Base-by-base conservation (phyloP, 306 rosid genomes). In the Ochetophila trinervis region DNA sequence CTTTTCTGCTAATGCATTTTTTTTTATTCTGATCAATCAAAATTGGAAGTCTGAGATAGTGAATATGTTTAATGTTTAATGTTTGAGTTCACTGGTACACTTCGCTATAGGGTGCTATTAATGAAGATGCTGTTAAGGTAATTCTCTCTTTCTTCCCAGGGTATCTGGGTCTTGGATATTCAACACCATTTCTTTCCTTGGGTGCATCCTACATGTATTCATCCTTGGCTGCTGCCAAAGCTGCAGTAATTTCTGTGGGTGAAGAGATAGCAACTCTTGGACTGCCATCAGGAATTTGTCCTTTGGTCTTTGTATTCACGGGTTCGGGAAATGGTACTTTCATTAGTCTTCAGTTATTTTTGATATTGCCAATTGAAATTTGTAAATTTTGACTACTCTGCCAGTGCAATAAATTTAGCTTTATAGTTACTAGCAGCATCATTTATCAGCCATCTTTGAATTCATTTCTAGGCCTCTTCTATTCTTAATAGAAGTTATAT, bases 121-220 rank as follows among this genome's bases (percentile, higher is more conserved):
- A 4, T 40, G 45, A 40, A 40, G 12, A 40, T 40, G 1, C 45
- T 40, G 57, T 35, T 49, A 4, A 20, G 21, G 22, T 50, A 5
- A 40, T 6, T 16, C 3, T 20, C 22, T 45, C 40, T 34, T 35
- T 27, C 55, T 4, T 60, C 32, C 83, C 54, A 90, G 95, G 92
- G 53, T 85, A 82, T 72, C 71, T 90, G 32, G 82, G 88, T 80
- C 92, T 85, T 60, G 97, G 97, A 78, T 85, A 81, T 70, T 90
- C 95, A 45, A 90, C 97, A 20, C 97, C 91, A 47, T 90, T 90
- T 66, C 79, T 90, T 50, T 90, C 95, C 37, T 76, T 90, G 63
- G 92, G 95, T 75, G 73, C 89, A 72, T 86, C 97, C 14, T 84
- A 90, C 79, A 90, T 88, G 97, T 90, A 87, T 80, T 79, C 87